A percentile compares a stretch with the other conserved stretches of the same genome.
These are phyloP conservation scores for Cordyceps cateniannulata DNA, from an alignment of 2,329 filamentous ascomycete species.

Conservation along the genomic window DNA sequence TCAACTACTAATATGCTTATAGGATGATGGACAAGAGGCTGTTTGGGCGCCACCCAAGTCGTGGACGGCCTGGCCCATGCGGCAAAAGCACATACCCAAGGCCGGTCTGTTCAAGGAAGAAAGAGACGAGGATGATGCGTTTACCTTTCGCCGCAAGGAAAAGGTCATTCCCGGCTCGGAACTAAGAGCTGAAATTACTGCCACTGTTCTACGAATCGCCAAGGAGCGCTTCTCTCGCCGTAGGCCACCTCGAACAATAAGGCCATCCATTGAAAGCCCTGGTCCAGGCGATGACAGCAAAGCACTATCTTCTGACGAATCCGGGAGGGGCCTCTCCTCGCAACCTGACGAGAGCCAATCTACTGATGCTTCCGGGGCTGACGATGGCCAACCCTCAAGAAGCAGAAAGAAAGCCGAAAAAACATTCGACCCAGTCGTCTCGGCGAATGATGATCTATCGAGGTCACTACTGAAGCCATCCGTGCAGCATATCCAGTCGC, in stretches of 20 bases:
- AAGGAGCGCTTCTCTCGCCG: conserved; percentile 53
- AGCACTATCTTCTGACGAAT: background rate
- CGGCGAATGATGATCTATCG: conserved; percentile 66
- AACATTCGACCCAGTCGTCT: conserved; percentile 45
- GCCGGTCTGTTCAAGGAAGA: conserved; percentile 42
- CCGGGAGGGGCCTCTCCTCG: background rate
- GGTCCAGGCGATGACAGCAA: conserved; percentile 5
- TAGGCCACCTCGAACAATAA: conserved; percentile 8
- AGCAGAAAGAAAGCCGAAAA: conserved; percentile 3
- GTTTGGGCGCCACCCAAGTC: conserved; percentile 47
- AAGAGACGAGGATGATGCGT: conserved; percentile 42
- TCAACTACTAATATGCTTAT: background rate
- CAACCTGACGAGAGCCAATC: background rate
- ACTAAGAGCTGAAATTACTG: conserved; percentile 65
- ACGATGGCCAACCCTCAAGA: background rate
- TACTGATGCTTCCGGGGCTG: background rate
- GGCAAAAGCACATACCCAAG: conserved; percentile 53
- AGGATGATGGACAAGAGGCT: conserved; percentile 25
- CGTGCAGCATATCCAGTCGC: conserved; percentile 61
- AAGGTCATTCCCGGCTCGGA: conserved; percentile 47
- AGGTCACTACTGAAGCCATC: conserved; percentile 58
- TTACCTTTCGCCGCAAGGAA: conserved; percentile 41
- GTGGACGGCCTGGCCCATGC: conserved; percentile 87
- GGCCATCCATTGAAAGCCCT: conserved; percentile 18
- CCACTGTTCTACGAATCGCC: conserved; percentile 57